Evolutionary conservation across 1,284 basidiomycete genomes (phyloP), one percentile per base, ranked within the genome.

Genomic region (Tremellales sp.): DNA sequence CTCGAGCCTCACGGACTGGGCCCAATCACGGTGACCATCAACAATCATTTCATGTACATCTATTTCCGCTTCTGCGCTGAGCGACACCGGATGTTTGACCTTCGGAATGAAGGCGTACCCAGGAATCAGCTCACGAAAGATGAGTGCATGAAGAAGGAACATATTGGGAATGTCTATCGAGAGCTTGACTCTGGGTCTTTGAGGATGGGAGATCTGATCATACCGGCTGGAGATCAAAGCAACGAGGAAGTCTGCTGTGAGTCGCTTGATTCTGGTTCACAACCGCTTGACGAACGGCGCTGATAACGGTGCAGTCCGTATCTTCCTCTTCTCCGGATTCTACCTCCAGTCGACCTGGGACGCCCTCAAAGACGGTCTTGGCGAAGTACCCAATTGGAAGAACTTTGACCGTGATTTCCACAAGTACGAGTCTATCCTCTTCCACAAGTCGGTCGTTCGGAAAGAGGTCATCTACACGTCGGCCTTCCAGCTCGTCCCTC

Each of bases 51-150:
- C 56, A 42, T 56, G 2, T 63, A 60, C 51, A 40, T 63, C 15
- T 67, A 62, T 49, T 67, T 56, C 44, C 59, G 64, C 2, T 67
- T 67, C 53, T 64, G 62, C 51, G 61, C 56, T 8, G 64, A 67
- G 40, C 46, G 62, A 23, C 64, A 65, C 33, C 25, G 46, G 8
- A 65, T 67, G 61, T 54, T 56, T 41, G 49, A 51, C 3, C 50
- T 48, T 40, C 52, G 57, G 3, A 15, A 43, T 22, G 57, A 43
- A 1, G 61, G 59, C 3, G 49, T 60, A 2, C 25, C 57, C 0
- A 49, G 62, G 19, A 51, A 62, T 40, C 19, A 61, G 43, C 40
- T 62, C 13, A 57, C 41, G 5, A 41, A 52, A 29, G 58, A 57
- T 47, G 57, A 59, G 44, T 60, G 58, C 1, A 59, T 65, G 60